Conservation (phyloP, 2,329 filamentous ascomycete genomes). For the Sphaerulina populicola region DNA sequence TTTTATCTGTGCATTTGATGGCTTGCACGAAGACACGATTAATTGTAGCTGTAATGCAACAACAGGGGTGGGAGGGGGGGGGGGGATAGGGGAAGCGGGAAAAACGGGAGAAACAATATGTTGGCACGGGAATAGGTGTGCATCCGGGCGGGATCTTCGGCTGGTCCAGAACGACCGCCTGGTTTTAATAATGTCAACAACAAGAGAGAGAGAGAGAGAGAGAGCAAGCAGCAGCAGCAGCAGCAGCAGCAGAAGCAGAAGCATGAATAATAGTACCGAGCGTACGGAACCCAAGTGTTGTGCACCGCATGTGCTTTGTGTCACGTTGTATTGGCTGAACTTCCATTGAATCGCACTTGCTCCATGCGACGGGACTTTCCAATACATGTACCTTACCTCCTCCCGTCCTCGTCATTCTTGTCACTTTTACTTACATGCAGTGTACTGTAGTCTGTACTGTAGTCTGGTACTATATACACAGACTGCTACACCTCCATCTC, state of each 20-base stretch:
- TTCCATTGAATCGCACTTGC: too few species aligned
- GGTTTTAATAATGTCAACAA: conserved; percentile 9
- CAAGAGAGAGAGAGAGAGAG: background rate
- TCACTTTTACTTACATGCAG: too few species aligned
- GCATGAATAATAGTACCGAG: conserved; percentile 16
- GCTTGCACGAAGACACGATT: conserved; percentile 13
- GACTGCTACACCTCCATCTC: too few species aligned
- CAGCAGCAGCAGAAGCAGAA: conserved; percentile 1
- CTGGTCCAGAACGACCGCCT: conserved; percentile 10
- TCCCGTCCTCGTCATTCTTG: too few species aligned
- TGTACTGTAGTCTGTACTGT: too few species aligned
- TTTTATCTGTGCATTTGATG: conserved; percentile 10
- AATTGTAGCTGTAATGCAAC: conserved; percentile 6
- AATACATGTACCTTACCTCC: too few species aligned
- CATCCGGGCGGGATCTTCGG: conserved; percentile 2
- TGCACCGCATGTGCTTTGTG: conserved; percentile 9
- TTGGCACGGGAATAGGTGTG: background rate
- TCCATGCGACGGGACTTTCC: too few species aligned
- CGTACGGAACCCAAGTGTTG: conserved; percentile 4
- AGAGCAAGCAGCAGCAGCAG: too few species aligned
- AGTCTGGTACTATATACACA: too few species aligned
- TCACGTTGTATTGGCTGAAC: too few species aligned
- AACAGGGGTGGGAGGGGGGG: background rate
- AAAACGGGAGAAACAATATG: background rate
- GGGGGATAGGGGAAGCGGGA: background rate